A percentile compares a stretch with the other conserved stretches of the same genome.
Evolutionary conservation across 73 alveolate species (phyloP).

Genomic region (Tetrahymena elliotti): DNA sequence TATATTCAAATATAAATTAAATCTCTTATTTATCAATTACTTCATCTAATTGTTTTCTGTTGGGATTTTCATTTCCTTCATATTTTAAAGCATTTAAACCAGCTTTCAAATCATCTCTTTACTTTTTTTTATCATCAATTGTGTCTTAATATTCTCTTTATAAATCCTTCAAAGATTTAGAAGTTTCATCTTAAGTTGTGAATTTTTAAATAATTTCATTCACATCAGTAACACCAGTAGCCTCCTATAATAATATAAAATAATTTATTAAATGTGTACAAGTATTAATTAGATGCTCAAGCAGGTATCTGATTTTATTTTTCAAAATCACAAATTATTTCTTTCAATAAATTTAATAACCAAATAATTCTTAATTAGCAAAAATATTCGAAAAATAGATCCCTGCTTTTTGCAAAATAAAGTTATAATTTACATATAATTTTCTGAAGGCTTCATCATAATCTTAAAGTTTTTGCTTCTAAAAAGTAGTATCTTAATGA

Average conservation of each 20-base stretch:
- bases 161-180: conserved; percentile 58
- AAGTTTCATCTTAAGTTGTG: conserved; percentile 92
- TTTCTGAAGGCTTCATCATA: conserved; percentile 70
- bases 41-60: conserved; percentile 89
- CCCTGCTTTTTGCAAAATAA: background rate
- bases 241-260: conserved; percentile 38
- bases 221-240: conserved; percentile 97
- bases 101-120: conserved; percentile 61
- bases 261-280: background rate
- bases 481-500: conserved; percentile 28
- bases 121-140: conserved; percentile 54
- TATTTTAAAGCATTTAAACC: conserved; percentile 75
- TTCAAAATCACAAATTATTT: background rate
- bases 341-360: no score
- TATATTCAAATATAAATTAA: no score
- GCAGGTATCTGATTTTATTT: background rate
- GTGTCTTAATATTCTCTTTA: conserved; percentile 76
- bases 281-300: no score
- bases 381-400: no score
- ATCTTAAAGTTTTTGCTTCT: conserved; percentile 41
- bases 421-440: background rate
- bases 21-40: background rate
- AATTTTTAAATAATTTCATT: conserved; percentile 97
- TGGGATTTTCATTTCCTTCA: conserved; percentile 79
- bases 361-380: no score